Evolutionary conservation across 495 filamentous ascomycete genomes (phyloP), one percentile per base, ranked within the genome.

Genomic region (Tuber microsphaerosporum): DNA sequence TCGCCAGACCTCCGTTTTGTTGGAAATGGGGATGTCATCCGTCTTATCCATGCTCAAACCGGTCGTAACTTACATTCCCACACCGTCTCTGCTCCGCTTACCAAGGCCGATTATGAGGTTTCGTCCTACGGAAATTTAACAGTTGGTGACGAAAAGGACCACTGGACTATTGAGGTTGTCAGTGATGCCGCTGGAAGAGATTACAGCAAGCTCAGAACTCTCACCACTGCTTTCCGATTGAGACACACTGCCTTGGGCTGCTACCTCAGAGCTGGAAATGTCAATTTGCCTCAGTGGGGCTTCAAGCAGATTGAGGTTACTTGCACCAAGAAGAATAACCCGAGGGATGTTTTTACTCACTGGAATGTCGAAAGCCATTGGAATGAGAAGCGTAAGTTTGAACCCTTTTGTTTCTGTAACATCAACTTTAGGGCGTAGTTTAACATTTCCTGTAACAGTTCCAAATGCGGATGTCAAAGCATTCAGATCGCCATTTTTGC

Each of bases 241-340:
- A 94, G 88, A 84, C 93, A 98, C 81, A 88, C 89, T 48, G 87
- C 88, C 69, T 86, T 98, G 74, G 93, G 93, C 73, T 99, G 95
- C 84, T 99, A 98, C 83, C 88, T 99, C 39, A 90, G 96, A 74
- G 95, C 95, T 74, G 96, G 94, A 77, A 99, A 97, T 80, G 91
- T 94, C 81, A 98, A 98, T 84, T 88, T 99, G 73, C 95, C 95
- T 37, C 95, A 98, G 82, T 99, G 95, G 95, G 95, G 95, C 75
- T 99, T 99, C 89, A 99, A 99, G 86, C 95, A 99, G 84, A 98
- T 98, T 80, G 95, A 99, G 85, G 93, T 94, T 39, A 97, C 94
- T 26, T 99, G 95, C 84, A 89, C 89, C 75, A 97, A 97, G 86
- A 90, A 92, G 78, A 98, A 97, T 86, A 94, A 94, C 81, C 93